Conservation (phyloP, 73 alveolate species). For the Tetrahymena elliotti region DNA sequence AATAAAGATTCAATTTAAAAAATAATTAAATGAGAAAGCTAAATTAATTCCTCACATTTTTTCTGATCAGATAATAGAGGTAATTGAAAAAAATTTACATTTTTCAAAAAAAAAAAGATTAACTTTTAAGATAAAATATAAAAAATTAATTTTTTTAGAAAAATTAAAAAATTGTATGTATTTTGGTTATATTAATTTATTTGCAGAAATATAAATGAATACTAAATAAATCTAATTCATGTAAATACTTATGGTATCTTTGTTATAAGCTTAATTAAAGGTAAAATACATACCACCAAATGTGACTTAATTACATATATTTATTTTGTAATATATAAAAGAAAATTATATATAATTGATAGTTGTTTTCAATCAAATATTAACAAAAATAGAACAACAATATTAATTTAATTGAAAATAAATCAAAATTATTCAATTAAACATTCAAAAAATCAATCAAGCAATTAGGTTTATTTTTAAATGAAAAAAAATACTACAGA, state of each 20-base stretch:
- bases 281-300: too few species aligned
- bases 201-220: too few species aligned
- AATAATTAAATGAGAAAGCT: too few species aligned
- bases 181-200: too few species aligned
- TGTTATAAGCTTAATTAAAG: not conserved
- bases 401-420: not conserved
- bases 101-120: too few species aligned
- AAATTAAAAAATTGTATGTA: too few species aligned
- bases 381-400: not conserved
- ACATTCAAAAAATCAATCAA: not conserved
- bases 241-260: too few species aligned
- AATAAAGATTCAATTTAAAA: too few species aligned
- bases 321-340: too few species aligned
- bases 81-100: not conserved
- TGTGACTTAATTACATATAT: not conserved
- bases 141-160: too few species aligned
- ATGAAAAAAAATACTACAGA: not conserved
- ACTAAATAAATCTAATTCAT: too few species aligned
- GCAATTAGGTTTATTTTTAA: not conserved
- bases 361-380: not conserved
- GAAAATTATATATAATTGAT: not conserved
- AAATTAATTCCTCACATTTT: too few species aligned
- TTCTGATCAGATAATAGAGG: not conserved
- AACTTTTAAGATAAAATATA: not conserved
- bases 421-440: not conserved